phyloP scores from a whole-genome alignment of 2,329 filamentous ascomycete genomes.

The Calonectria naviculata region DNA sequence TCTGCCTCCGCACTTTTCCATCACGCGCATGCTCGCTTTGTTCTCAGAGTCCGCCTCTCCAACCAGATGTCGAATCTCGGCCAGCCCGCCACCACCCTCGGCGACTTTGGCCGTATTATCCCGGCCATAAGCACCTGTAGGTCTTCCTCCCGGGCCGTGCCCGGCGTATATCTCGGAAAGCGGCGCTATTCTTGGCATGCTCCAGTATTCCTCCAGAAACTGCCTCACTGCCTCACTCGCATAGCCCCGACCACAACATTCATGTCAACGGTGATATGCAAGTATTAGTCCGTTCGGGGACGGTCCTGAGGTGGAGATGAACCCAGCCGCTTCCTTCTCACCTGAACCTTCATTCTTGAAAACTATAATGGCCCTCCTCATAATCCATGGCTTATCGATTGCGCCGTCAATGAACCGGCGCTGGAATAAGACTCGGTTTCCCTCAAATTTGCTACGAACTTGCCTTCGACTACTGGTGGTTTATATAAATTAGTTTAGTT shows the following conservation, averaged over 20 bases:
- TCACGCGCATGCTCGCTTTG: neutral
- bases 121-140: neutral
- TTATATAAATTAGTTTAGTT: no score
- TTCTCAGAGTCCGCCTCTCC: neutral
- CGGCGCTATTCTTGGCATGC: neutral
- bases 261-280: neutral
- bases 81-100: neutral
- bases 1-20: constrained; percentile 9
- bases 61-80: neutral
- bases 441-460: neutral
- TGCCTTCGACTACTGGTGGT: neutral
- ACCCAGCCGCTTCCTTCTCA: neutral
- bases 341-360: neutral
- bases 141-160: neutral
- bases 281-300: neutral
- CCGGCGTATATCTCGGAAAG: neutral
- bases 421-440: neutral
- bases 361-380: constrained; percentile 3
- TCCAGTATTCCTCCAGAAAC: constrained; percentile 18
- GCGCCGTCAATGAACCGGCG: neutral
- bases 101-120: neutral
- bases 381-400: neutral
- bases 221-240: constrained; percentile 1
- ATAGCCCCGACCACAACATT: neutral
- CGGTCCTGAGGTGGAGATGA: neutral